phyloP scores from a whole-genome alignment of 352 stramenopile species.

The Globisporangium spinosum region DNA sequence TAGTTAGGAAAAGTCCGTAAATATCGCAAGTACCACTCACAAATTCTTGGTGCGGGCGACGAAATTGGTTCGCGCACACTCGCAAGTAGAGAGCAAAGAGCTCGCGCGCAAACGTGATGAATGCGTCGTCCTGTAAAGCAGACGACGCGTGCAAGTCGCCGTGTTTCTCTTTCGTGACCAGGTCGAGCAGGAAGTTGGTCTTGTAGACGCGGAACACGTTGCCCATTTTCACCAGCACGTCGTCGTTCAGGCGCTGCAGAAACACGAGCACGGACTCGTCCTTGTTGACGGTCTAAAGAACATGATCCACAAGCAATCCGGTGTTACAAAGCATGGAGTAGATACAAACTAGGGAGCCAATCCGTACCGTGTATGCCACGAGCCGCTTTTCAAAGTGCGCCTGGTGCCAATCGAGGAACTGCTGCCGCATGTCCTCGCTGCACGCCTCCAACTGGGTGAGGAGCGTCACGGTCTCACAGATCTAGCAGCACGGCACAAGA shows the following conservation, averaged over 20 bases:
- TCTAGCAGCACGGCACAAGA: slow-evolving; percentile 17
- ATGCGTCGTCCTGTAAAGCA: slow-evolving; percentile 54
- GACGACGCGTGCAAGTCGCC: slow-evolving; percentile 35
- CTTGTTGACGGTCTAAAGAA: slow-evolving; percentile 21
- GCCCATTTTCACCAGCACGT: slow-evolving; percentile 46
- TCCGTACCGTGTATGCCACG: slow-evolving; percentile 43
- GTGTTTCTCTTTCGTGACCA: slow-evolving; percentile 34
- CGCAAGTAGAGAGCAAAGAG: slow-evolving; percentile 54
- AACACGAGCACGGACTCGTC: slow-evolving; percentile 54
- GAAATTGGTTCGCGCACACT: slow-evolving; percentile 52
- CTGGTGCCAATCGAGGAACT: slow-evolving; percentile 85
- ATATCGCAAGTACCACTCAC: slow-evolving; percentile 27
- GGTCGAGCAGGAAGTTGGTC: slow-evolving; percentile 55
- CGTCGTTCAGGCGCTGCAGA: slow-evolving; percentile 48
- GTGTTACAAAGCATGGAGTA: not conserved
- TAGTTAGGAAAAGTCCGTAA: too few species aligned
- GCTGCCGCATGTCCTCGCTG: slow-evolving; percentile 72
- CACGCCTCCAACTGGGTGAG: slow-evolving; percentile 64
- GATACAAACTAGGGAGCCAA: not conserved
- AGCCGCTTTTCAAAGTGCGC: slow-evolving; percentile 58
- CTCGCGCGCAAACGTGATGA: slow-evolving; percentile 70
- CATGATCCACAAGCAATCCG: not conserved
- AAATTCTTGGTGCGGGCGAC: slow-evolving; percentile 51
- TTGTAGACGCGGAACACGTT: slow-evolving; percentile 67
- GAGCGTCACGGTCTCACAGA: slow-evolving; percentile 61